Conservation (phyloP, 306 rosid genomes). For the Acacia melanoxylon region DNA sequence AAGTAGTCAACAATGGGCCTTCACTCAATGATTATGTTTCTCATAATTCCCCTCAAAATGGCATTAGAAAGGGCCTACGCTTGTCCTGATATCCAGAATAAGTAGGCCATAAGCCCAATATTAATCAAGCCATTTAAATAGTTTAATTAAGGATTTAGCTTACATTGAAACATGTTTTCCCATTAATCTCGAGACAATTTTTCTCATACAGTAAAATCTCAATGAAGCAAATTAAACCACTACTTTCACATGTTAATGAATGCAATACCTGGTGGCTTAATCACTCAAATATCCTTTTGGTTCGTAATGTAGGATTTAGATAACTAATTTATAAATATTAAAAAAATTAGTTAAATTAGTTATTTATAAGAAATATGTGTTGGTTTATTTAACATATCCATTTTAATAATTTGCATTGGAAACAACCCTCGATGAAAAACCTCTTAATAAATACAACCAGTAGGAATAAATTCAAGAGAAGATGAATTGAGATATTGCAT, state of each 20-base stretch:
- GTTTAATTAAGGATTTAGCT: background rate
- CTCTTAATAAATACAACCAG: too few relatives aligned
- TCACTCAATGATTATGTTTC: background rate
- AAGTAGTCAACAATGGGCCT: slow-evolving; percentile 26
- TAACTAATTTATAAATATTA: too few relatives aligned
- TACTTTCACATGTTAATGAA: background rate
- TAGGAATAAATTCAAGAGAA: too few relatives aligned
- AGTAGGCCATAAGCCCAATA: background rate
- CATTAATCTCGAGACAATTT: background rate
- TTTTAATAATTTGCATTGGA: too few relatives aligned
- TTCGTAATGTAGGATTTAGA: too few relatives aligned
- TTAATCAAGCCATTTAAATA: background rate
- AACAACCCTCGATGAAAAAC: too few relatives aligned
- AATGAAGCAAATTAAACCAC: background rate
- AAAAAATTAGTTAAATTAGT: too few relatives aligned
- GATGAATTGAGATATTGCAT: too few relatives aligned
- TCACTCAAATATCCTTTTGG: background rate
- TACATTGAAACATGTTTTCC: background rate
- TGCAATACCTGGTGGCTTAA: background rate
- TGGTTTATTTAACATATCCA: too few relatives aligned
- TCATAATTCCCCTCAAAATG: background rate
- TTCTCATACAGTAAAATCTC: background rate
- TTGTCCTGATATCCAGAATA: background rate
- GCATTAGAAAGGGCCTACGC: background rate
- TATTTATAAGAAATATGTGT: too few relatives aligned